These are phyloP conservation scores for Nannochloris sp. DNA, from an alignment of 139 green algal species.

Conservation along the genomic window DNA sequence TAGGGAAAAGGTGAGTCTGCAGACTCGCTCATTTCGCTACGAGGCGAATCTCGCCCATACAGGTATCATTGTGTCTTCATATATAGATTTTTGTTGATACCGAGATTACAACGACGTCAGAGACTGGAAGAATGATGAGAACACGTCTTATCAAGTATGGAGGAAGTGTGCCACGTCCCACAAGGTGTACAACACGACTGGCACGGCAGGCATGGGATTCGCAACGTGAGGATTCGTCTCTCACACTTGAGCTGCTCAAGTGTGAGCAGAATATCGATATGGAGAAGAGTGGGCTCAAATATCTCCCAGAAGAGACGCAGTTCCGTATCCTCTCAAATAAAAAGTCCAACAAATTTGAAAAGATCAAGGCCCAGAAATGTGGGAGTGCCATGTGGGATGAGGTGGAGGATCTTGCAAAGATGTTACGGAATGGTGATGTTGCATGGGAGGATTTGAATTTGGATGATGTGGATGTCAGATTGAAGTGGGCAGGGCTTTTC, in stretches of 20 bases:
- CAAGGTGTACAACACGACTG: too few species aligned
- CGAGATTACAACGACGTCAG: too few species aligned
- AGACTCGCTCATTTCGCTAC: too few species aligned
- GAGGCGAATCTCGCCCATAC: too few species aligned
- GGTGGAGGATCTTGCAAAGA: constrained; percentile 40
- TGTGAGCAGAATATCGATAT: background rate
- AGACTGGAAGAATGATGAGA: too few species aligned
- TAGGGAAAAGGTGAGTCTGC: background rate
- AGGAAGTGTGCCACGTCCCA: too few species aligned
- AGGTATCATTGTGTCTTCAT: too few species aligned
- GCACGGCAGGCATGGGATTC: too few species aligned
- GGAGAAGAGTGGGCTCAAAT: background rate
- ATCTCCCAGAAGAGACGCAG: constrained; percentile 9
- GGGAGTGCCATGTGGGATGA: constrained; percentile 69
- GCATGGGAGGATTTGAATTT: constrained; percentile 71
- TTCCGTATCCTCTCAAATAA: constrained; percentile 37
- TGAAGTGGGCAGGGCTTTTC: constrained; percentile 97
- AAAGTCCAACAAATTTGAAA: constrained; percentile 73
- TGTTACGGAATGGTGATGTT: constrained; percentile 66
- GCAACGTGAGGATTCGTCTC: too few species aligned
- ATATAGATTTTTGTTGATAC: too few species aligned
- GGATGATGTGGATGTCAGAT: constrained; percentile 89
- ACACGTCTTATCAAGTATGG: too few species aligned
- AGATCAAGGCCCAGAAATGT: constrained; percentile 75
- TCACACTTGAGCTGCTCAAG: too few species aligned